phyloP scores from a whole-genome alignment of 176 grass and related monocot genomes.

The Triticum turgidum region DNA sequence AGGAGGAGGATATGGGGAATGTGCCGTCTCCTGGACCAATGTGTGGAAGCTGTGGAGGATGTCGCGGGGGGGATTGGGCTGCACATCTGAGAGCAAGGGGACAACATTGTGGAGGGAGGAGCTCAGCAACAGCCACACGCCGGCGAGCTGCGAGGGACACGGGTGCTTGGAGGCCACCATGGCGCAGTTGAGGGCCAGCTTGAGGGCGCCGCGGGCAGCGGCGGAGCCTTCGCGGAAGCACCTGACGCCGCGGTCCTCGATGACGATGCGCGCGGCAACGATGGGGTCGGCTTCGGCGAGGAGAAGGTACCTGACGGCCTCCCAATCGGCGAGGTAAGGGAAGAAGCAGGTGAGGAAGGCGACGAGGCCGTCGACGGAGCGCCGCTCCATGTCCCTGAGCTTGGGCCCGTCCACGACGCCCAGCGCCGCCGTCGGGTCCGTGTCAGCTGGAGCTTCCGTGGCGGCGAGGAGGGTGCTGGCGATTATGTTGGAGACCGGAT shows the following conservation, averaged over 20 bases:
- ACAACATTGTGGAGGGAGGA: not conserved
- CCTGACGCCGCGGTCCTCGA: not conserved
- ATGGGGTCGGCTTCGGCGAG: not conserved
- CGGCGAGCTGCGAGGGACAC: not conserved
- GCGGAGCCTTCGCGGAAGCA: not conserved
- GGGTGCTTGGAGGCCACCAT: not conserved
- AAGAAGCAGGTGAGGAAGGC: slow-evolving; percentile 13
- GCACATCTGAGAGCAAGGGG: not conserved
- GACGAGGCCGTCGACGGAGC: not conserved
- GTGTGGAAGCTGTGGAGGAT: not conserved
- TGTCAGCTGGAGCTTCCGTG: not conserved
- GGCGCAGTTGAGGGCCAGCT: not conserved
- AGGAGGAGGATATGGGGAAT: not conserved
- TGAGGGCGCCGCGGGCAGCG: not conserved
- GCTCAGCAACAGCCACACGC: not conserved
- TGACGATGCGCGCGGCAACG: not conserved
- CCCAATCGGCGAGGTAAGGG: slow-evolving; percentile 1
- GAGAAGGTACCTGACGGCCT: not conserved
- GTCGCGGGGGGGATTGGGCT: not conserved
- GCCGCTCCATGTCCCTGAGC: not conserved
- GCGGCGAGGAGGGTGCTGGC: not conserved
- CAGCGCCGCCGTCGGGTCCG: not conserved
- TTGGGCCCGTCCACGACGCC: no score
- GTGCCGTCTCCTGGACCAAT: not conserved
- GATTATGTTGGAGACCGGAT: not conserved